Evolutionary conservation across 495 filamentous ascomycete species (phyloP).

Genomic region (Podospora appendiculata): DNA sequence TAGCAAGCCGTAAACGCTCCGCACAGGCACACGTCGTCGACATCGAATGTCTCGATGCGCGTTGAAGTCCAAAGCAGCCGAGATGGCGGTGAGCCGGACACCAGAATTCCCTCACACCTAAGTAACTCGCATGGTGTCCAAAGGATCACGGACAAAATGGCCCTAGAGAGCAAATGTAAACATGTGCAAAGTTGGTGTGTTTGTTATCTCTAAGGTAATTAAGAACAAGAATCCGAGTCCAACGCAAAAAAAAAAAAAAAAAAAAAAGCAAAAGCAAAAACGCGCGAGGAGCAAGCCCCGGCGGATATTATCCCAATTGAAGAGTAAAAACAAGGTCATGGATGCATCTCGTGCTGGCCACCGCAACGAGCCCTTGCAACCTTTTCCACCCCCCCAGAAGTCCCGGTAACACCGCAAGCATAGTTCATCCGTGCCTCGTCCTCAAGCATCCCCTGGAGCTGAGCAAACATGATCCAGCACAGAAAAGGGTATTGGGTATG

Average conservation of each 20-base stretch:
- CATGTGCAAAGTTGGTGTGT: slow-evolving; percentile 21
- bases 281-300: slow-evolving; percentile 17
- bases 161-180: background rate
- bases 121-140: background rate
- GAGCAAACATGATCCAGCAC: slow-evolving; percentile 2
- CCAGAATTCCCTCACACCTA: no score
- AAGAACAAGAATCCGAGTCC: slow-evolving; percentile 16
- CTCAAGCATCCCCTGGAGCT: slow-evolving; percentile 7
- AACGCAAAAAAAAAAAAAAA: slow-evolving; percentile 2
- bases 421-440: slow-evolving; percentile 4
- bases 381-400: slow-evolving; percentile 4
- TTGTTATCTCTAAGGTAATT: slow-evolving; percentile 20
- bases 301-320: slow-evolving; percentile 16
- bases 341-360: slow-evolving; percentile 12
- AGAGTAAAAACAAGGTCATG: slow-evolving; percentile 13
- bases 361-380: slow-evolving; percentile 13
- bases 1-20: no score
- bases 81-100: no score
- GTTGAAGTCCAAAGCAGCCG: no score
- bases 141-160: background rate
- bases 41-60: no score
- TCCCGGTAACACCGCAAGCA: slow-evolving; percentile 9
- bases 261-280: slow-evolving; percentile 10
- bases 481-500: slow-evolving; percentile 1
- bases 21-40: no score